Evolutionary conservation across 2,329 filamentous ascomycete genomes (phyloP).

Genomic region (Fusarium coffeatum): DNA sequence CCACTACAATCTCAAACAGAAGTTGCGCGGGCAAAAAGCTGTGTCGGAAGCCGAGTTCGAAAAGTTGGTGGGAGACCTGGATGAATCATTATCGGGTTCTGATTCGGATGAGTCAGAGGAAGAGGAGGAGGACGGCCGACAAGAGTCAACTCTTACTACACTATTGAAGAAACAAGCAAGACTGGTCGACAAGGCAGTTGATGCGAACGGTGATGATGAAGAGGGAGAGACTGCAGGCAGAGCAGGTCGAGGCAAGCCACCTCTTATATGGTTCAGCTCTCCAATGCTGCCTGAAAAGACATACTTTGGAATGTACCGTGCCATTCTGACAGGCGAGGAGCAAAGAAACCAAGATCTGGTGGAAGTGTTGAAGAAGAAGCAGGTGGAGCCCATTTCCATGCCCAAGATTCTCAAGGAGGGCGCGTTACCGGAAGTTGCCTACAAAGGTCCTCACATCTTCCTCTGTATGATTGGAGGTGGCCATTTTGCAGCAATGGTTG

Average conservation of each 20-base stretch:
- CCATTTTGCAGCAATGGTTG: conserved; percentile 96
- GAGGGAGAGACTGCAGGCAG: conserved; percentile 57
- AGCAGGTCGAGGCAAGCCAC: conserved; percentile 72
- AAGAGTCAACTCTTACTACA: conserved; percentile 78
- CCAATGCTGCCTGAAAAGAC: conserved; percentile 78
- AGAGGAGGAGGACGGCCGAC: conserved; percentile 66
- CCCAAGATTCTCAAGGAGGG: conserved; percentile 69
- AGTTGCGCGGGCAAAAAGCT: conserved; percentile 76
- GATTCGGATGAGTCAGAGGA: conserved; percentile 78
- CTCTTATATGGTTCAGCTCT: conserved; percentile 87
- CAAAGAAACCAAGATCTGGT: conserved; percentile 70
- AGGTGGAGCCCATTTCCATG: conserved; percentile 72
- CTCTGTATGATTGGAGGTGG: conserved; percentile 99
- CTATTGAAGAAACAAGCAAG: conserved; percentile 86
- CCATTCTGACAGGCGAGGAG: conserved; percentile 80
- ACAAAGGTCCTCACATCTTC: conserved; percentile 86
- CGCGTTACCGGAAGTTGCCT: conserved; percentile 63
- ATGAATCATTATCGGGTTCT: conserved; percentile 93
- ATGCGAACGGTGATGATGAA: conserved; percentile 61
- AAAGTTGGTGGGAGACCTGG: conserved; percentile 83
- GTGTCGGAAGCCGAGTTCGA: conserved; percentile 88
- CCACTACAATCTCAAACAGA: conserved; percentile 94
- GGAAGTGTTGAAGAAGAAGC: conserved; percentile 78
- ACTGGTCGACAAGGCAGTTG: conserved; percentile 65
- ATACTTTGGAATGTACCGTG: conserved; percentile 87